Conservation (phyloP, 768 basidiomycete genomes). For the Tylopilus cervinicoccineus region DNA sequence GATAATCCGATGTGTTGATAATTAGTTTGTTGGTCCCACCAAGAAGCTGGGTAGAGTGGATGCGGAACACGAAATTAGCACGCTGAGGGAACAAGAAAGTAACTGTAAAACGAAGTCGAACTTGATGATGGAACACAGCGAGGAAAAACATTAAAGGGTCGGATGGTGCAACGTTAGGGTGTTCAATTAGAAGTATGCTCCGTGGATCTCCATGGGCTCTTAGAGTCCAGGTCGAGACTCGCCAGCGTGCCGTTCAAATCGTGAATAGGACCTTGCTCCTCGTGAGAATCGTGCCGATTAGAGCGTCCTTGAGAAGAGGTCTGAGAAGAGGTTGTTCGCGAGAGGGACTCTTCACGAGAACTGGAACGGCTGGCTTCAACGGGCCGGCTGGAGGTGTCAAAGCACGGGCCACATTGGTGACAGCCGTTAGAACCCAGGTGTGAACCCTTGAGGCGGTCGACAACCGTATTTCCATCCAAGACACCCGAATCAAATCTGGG, state of each 20-base stretch:
- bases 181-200: constrained; percentile 20
- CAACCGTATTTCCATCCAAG: constrained; percentile 35
- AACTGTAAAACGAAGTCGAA: constrained; percentile 22
- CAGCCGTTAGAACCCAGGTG: constrained; percentile 42
- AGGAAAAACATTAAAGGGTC: constrained; percentile 9
- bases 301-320: constrained; percentile 24
- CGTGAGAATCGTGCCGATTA: constrained; percentile 21
- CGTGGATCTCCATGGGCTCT: constrained; percentile 31
- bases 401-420: constrained; percentile 43
- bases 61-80: constrained; percentile 16
- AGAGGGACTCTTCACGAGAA: constrained; percentile 47
- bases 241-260: constrained; percentile 77
- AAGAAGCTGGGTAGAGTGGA: constrained; percentile 14
- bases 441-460: constrained; percentile 40
- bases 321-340: constrained; percentile 52
- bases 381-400: constrained; percentile 38
- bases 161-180: constrained; percentile 4
- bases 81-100: constrained; percentile 11
- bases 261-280: constrained; percentile 52
- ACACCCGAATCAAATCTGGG: constrained; percentile 42
- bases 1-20: constrained; percentile 28
- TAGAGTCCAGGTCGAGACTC: constrained; percentile 61
- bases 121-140: constrained; percentile 8
- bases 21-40: constrained; percentile 27
- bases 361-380: constrained; percentile 39